Base-by-base conservation (phyloP, 495 filamentous ascomycete genomes). In the Penicillium soppii region DNA sequence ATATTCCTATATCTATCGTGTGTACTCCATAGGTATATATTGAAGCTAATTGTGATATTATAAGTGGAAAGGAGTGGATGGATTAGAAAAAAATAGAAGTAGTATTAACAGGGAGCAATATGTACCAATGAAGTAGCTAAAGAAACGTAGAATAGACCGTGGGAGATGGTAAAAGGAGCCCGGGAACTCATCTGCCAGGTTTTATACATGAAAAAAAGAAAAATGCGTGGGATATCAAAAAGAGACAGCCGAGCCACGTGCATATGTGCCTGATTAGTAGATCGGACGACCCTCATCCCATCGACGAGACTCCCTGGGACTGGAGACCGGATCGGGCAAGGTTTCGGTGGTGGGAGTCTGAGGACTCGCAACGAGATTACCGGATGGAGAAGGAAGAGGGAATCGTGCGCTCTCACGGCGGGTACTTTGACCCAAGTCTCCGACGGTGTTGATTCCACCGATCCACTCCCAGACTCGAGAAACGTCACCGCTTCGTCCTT, bases 381-480 rank as follows among this genome's bases (percentile, higher is more conserved):
- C 44, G 4, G 68, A 48, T 19, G 64, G 58, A 21, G 63, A 66
- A 47, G 54, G 32, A 20, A 63, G 35, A 12, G 70, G 66, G 23
- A 65, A 64, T 9, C 65, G 61, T 68, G 55, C 80, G 79, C 63
- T 78, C 77, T 47, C 78, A 63, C 72, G 65, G 12, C 57, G 59
- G 33, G 52, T 41, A 39, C 61, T 61, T 9, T 58, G 50, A 7
- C 63, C 64, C 16, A 58, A 50, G 35, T 75, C 73, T 29, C 68
- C 67, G 16, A 77, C 79, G 19, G 73, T 67, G 20, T 70, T 65
- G 38, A 74, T 70, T n/a, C 78, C 73, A 23, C 94, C 94, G 63
- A 96, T 92, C 94, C 94, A 99, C 65, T 96, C 92, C 94, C 94
- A 99, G 15, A 88, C 85, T 40, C 90, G 80, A 12, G 88, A 84